Evolutionary conservation across 2,329 filamentous ascomycete genomes (phyloP), one percentile per base, ranked within the genome.

Genomic region (Microdochium paspali): DNA sequence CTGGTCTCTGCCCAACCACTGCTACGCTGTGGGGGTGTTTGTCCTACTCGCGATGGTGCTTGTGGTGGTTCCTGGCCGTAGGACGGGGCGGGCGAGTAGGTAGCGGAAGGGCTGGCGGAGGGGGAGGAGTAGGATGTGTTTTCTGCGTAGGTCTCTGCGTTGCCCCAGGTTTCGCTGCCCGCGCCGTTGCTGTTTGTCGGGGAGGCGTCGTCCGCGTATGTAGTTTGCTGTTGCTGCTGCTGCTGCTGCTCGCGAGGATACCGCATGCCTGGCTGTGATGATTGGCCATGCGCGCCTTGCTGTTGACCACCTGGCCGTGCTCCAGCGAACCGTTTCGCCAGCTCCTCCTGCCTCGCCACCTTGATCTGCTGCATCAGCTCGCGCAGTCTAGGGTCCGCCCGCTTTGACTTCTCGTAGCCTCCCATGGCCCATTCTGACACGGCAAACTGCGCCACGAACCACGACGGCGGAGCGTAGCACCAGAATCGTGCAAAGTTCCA

Each of bases 401-500:
- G 10, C 44, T 60, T 45, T 28, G 55, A 51, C n/a, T 52, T 51
- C 1, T 47, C 13, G 15, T 55, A 48, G 48, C 56, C 49, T 49
- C 46, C 54, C 2, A 59, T 55, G 26, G 61, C 55, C 20, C 62
- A 53, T 2, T 61, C 66, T 43, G 49, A 47, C 28, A 66, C 57
- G 20, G 69, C 51, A 10, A 64, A 39, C 7, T 53, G 47, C 21
- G 58, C 47, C 1, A 54, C 51, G 31, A 68, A 12, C 46, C 51
- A 59, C 28, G 50, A 46, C 0, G 56, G 44, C 21, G 57, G 48
- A 9, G 55, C 57, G 56, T 70, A 72, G 10, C 60, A 53, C 1
- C 50, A n/a, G n/a, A 64, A 58, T 2, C 70, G 64, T 13, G 56
- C 23, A 12, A 47, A 31, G 47, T 71, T 68, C 70, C 70, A 73